phyloP scores from a whole-genome alignment of 2,329 filamentous ascomycete genomes.

The Torrubiellomyces zombiae region DNA sequence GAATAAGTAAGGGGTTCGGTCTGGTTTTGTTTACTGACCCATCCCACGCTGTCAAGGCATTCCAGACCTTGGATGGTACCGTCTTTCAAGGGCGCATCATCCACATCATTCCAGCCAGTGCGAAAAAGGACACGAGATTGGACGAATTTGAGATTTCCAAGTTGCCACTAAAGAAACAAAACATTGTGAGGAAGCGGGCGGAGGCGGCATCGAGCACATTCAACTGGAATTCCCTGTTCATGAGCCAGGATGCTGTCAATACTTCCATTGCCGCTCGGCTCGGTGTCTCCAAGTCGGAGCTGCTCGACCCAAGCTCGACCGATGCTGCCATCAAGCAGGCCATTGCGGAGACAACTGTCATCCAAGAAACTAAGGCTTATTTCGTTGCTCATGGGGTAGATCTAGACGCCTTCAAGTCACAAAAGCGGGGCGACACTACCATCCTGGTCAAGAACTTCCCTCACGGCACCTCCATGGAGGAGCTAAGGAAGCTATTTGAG shows the following conservation, averaged over 20 bases:
- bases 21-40: conserved; percentile 66
- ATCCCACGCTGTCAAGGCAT: conserved; percentile 60
- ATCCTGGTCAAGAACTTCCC: conserved; percentile 94
- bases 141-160: conserved; percentile 86
- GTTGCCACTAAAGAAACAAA: conserved; percentile 85
- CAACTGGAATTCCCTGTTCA: conserved; percentile 99
- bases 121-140: conserved; percentile 65
- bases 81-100: conserved; percentile 85
- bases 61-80: conserved; percentile 62
- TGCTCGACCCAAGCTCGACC: conserved; percentile 88
- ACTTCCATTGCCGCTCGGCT: conserved; percentile 73
- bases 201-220: conserved; percentile 66
- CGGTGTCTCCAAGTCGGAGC: conserved; percentile 76
- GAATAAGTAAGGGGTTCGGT: conserved; percentile 75
- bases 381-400: conserved; percentile 80
- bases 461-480: conserved; percentile 62
- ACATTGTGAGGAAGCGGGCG: conserved; percentile 69
- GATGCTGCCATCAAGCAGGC: conserved; percentile 94
- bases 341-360: conserved; percentile 87
- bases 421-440: conserved; percentile 67
- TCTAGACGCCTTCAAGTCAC: conserved; percentile 75
- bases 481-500: conserved; percentile 67
- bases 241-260: conserved; percentile 93
- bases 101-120: conserved; percentile 72
- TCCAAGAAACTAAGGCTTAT: conserved; percentile 90